Evolutionary conservation across 2,329 filamentous ascomycete genomes (phyloP).

Genomic region (Arthrobotrys entomopaga): DNA sequence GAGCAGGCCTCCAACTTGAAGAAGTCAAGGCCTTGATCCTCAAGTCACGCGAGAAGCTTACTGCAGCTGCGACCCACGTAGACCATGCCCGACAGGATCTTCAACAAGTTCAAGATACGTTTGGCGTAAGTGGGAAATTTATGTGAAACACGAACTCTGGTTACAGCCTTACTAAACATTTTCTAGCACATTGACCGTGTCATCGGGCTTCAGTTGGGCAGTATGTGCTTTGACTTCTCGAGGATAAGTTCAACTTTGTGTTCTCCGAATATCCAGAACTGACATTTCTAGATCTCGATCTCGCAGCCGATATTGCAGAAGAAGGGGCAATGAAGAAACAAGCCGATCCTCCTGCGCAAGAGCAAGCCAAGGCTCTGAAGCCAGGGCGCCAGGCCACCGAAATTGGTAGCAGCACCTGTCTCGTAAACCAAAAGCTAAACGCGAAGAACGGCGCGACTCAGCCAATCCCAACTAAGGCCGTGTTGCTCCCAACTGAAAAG

Average conservation of each 20-base stretch:
- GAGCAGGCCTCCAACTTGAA: slow-evolving; percentile 16
- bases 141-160: too few relatives aligned
- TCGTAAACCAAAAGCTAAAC: background rate
- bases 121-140: background rate
- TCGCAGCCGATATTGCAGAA: too few relatives aligned
- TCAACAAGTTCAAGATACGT: slow-evolving; percentile 5
- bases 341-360: too few relatives aligned
- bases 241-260: too few relatives aligned
- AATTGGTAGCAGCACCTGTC: background rate
- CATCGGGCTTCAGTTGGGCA: too few relatives aligned
- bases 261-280: too few relatives aligned
- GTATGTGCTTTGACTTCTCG: too few relatives aligned
- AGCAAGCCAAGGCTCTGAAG: background rate
- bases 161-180: too few relatives aligned
- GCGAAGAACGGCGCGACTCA: too few relatives aligned
- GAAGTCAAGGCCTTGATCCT: slow-evolving; percentile 11
- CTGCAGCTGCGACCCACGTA: slow-evolving; percentile 14
- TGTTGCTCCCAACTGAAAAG: background rate
- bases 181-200: too few relatives aligned
- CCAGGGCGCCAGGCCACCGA: background rate
- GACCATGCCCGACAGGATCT: slow-evolving; percentile 21
- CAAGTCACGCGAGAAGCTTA: slow-evolving; percentile 11
- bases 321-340: background rate
- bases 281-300: too few relatives aligned
- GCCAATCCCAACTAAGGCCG: too few relatives aligned